Evolutionary conservation across 768 basidiomycete genomes (phyloP), one percentile per base, ranked within the genome.

Genomic region (Multifurca ochricompacta): DNA sequence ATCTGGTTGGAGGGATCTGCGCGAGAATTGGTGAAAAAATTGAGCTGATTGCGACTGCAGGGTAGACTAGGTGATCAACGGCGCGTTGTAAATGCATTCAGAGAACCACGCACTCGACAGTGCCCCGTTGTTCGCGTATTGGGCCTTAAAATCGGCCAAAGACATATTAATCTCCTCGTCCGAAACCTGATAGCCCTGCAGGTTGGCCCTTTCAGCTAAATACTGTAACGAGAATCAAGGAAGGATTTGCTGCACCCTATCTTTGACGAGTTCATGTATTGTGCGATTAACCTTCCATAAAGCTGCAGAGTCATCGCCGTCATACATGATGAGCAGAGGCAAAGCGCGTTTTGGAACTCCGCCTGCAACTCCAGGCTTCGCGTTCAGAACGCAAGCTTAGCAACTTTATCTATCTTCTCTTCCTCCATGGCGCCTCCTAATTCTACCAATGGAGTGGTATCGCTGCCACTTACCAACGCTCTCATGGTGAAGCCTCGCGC

Each of bases 271-370:
- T 71, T 99, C 95, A 67, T 97, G 94, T 39, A 97, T 87, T 45
- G 96, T 98, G 64, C 91, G 74, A 70, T 92, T 92, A 59, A 98
- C 93, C 65, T 94, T 87, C 91, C 93, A 98, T 66, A 98, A 77
- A 65, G 83, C 84, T 54, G 93, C 87, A 57, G 84, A 80, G 69
- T 91, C 88, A 71, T 90, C 87, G 63, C 72, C 71, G 62, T 88
- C 85, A 60, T 76, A 73, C 84, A 88, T 86, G 63, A 70, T 65
- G 65, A 62, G 43, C 41, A 51, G 48, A 53, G 59, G 56, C 51
- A 64, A 63, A 49, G 44, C 41, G 43, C 27, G 65, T 64, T 70
- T 82, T 81, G 63, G 69, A 80, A 82, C 80, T 82, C 81, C 77
- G 82, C 75, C 44, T 32, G 16, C 23, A 6, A 4, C 19, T 49